Evolutionary conservation across 2,329 filamentous ascomycete genomes (phyloP), one percentile per base, ranked within the genome.

Genomic region (Blastomyces percursus): DNA sequence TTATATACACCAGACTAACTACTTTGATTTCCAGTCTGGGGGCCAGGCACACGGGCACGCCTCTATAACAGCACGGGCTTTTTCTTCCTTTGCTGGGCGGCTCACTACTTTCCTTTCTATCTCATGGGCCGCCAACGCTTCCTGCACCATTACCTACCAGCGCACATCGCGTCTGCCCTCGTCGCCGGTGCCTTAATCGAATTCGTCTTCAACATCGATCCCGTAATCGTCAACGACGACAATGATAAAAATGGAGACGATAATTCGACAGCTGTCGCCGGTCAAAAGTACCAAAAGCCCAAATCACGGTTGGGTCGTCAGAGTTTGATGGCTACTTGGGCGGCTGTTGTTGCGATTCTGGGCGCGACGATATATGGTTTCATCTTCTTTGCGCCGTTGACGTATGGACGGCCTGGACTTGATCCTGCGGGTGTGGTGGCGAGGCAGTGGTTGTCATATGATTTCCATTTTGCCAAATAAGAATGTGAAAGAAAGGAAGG

Each of bases 1-100:
- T 30, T 61, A 40, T 62, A 59, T 46, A 14, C 14, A 0, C 44
- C 12, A 5, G 8, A 11, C 35, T 64, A 80, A 71, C 56, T 61
- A 61, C 58, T 8, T 55, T 50, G 5, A n/a, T 32, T 62, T 56
- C 12, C 8, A 80, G 75, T 77, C 60, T 77, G 75, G 75, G 76
- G 73, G 48, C 58, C 72, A 88, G 91, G 91, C 67, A 91, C 94
- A 38, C 92, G 94, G 67, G 92, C 90, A 30, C 91, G 92, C 66
- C 83, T 99, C 59, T 99, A 99, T 79, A 97, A 97, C 82, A 96
- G 91, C 61, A 97, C 94, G 0, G 94, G 94, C 30, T 99, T 99
- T 84, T 95, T 99, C 81, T 97, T 96, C 85, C 84, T 99, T 63
- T 91, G 91, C 62, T 99, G 94, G 94, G 91, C 90, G 16, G 93